Percentiles rank a stretch among this genome's conserved stretches.
phyloP scores from a whole-genome alignment of 768 basidiomycete species.

The Boletus subparvulus region DNA sequence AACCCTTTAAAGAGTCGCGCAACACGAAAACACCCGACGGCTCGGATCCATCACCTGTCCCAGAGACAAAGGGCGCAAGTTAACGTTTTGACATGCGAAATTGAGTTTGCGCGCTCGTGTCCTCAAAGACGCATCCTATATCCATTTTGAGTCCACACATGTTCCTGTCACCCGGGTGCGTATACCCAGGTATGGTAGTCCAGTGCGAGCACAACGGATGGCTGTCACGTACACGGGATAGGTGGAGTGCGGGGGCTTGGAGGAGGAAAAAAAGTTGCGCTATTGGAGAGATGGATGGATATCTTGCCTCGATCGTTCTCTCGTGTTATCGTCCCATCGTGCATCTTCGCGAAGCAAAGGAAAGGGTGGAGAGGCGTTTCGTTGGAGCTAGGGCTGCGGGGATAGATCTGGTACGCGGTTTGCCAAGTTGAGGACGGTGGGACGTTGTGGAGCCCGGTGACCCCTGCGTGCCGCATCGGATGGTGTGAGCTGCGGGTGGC shows the following conservation, averaged over 20 bases:
- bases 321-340: neutral
- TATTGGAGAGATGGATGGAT: neutral
- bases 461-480: neutral
- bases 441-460: neutral
- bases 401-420: neutral
- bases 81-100: slow-evolving; percentile 11
- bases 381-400: neutral
- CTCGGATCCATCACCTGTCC: slow-evolving; percentile 12
- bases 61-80: neutral
- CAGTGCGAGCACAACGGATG: slow-evolving; percentile 8
- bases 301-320: neutral
- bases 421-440: neutral
- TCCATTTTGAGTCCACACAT: slow-evolving; percentile 5
- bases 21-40: neutral
- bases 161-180: neutral
- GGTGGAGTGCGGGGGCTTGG: neutral
- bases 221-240: neutral
- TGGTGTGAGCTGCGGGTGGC: neutral
- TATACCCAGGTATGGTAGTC: slow-evolving; percentile 12
- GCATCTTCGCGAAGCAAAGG: neutral
- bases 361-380: neutral
- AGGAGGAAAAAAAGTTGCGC: neutral
- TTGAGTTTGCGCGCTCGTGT: slow-evolving; percentile 9
- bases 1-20: neutral
- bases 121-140: neutral